These are phyloP conservation scores for Fraxinus excelsior DNA, from an alignment of 257 asterid species.

Conservation along the genomic window DNA sequence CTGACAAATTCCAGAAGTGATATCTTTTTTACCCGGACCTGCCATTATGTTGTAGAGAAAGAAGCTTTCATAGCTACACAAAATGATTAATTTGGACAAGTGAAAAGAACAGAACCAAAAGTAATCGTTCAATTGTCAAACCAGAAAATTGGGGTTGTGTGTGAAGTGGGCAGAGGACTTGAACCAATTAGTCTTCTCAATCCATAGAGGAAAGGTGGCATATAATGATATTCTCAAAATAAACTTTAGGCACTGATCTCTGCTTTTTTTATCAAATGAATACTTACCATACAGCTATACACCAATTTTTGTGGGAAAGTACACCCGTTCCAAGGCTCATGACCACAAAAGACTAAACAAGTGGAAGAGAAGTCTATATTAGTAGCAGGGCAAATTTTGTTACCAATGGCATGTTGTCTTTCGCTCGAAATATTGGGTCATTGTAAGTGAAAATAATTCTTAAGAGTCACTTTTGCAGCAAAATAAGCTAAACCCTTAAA, in stretches of 20 bases:
- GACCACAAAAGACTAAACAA: not conserved
- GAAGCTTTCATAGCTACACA: slow-evolving; percentile 2
- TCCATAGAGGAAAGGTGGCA: not conserved
- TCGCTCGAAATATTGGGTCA: not conserved
- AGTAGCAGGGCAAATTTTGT: not conserved
- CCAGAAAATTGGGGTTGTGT: slow-evolving; percentile 13
- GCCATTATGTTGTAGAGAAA: slow-evolving; percentile 31
- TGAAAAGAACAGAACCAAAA: slow-evolving; percentile 16
- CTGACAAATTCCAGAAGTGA: slow-evolving; percentile 73
- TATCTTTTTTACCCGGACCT: slow-evolving; percentile 62
- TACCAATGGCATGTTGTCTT: not conserved
- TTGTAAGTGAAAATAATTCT: not conserved
- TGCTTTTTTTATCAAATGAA: not conserved
- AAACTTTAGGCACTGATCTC: slow-evolving; percentile 11
- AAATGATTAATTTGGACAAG: not conserved
- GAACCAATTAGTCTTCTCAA: not conserved
- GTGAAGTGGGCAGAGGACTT: slow-evolving; percentile 16
- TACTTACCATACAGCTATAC: slow-evolving; percentile 1
- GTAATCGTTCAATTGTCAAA: slow-evolving; percentile 1
- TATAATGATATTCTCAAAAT: not conserved
- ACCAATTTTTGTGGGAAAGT: not conserved
- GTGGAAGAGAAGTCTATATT: not conserved
- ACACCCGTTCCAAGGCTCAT: not conserved
- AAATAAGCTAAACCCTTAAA: not conserved
- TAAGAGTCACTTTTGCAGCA: not conserved